Base-by-base conservation (phyloP, 129 eudicot genomes). In the Flaveria sonorensis region DNA sequence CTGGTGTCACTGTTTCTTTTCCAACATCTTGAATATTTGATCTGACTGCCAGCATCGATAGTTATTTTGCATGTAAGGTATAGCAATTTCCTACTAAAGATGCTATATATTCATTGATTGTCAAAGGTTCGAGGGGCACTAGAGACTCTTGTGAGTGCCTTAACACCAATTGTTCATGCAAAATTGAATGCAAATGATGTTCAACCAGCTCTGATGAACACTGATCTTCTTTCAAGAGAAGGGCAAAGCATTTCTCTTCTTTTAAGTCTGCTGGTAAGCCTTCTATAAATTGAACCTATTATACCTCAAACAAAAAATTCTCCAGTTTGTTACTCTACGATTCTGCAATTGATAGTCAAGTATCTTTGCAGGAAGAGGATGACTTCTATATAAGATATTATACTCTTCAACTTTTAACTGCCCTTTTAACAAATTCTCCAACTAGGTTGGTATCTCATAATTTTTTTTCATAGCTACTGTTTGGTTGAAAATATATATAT, bases 341-440 rank as follows among this genome's bases (percentile, higher is more conserved):
- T 59, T 60, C 39, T 42, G 10, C 47, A 45, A 59, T 71, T 76
- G 56, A 73, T 87, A 71, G 69, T 64, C 67, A 77, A 30, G 14
- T 81, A 53, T 48, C 16, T 78, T 69, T 73, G 36, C 89, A 93
- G 98, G 87, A 87, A 28, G 98, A 94, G 88, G 98, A 94, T 56
- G 98, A 94, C 83, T 94, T 94, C 81, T 94, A 94, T 76, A 81
- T 94, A 51, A 89, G 98, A 53, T 94, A 94, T 82, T 94, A 94
- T 66, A 91, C n/a, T 20, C 89, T 94, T 76, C 98, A 94, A 84
- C 85, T 94, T 70, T 77, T 94, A 81, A 94, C 96, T 28, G 97
- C 96, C 70, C 97, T 94, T 77, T 77, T 89, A 60, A 87, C 92
- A 23, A 91, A 87, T 80, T 91, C 98, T 20, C 93, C 88, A 68